Evolutionary conservation across 305 asterid genomes (phyloP), one percentile per base, ranked within the genome.

Genomic region (Fraxinus velutina): DNA sequence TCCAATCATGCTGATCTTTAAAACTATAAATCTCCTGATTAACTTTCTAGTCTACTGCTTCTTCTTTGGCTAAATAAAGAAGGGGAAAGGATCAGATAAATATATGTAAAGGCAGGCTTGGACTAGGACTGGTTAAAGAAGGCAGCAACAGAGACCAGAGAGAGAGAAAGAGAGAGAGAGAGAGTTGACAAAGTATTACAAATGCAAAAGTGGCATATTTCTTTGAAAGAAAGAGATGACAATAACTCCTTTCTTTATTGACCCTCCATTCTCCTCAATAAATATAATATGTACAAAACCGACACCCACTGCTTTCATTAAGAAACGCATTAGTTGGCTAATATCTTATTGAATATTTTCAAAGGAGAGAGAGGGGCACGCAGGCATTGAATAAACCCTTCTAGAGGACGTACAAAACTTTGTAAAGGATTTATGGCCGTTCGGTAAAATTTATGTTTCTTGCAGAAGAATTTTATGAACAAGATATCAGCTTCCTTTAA

Each of bases 71-170:
- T 22, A 22, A 22, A 22, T 47, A 15, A 76, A 17, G 42, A 50
- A 50, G 50, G 33, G n/a, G 77, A 29, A 32, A 21, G 15, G 70
- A 3, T 30, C 19, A 17, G 6, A 64, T 66, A 66, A 36, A 2
- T 50, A 76, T 70, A 81, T 57, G 32, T 27, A 33, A 32, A 32
- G 80, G 78, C 30, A 37, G 84, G 88, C 86, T 83, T 75, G 85
- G 84, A 84, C 87, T 68, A 77, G 9, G 89, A 72, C 68, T 72
- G 42, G 60, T 85, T 90, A 90, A 86, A 86, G 82, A 79, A 84
- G 88, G 82, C 87, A 76, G 85, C 89, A 85, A 76, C 77, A 78
- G 79, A 73, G 78, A 68, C 34, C 39, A 68, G 64, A 47, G 52
- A 77, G 79, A 29, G 78, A 22, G 55, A 10, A 75, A 39, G 10